Conservation (phyloP, 2,329 filamentous ascomycete genomes). For the Colletotrichum sp. region DNA sequence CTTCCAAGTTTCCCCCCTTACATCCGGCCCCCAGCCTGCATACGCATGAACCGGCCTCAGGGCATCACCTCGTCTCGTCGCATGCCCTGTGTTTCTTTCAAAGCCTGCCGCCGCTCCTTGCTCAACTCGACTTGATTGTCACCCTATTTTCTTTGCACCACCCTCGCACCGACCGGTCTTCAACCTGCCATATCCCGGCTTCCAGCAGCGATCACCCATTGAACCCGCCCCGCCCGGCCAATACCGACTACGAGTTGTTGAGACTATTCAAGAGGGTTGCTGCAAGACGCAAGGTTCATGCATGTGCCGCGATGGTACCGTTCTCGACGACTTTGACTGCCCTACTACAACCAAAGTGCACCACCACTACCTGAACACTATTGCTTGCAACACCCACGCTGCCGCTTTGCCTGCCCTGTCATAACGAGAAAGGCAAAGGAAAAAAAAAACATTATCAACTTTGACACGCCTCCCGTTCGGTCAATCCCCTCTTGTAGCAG, state of each 20-base stretch:
- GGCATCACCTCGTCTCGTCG: slow-evolving; percentile 13
- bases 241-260: background rate
- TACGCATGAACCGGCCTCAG: slow-evolving; percentile 14
- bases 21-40: slow-evolving; percentile 9
- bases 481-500: background rate
- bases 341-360: slow-evolving; percentile 11
- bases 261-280: slow-evolving; percentile 7
- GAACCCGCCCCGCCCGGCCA: slow-evolving; percentile 7
- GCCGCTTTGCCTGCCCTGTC: slow-evolving; percentile 5
- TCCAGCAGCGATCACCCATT: slow-evolving; percentile 4
- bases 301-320: slow-evolving; percentile 22
- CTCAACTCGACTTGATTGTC: slow-evolving; percentile 4
- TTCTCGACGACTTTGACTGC: slow-evolving; percentile 16
- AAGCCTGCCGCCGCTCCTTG: background rate
- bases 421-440: background rate
- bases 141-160: background rate
- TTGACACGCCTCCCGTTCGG: background rate
- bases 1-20: slow-evolving; percentile 17
- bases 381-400: slow-evolving; percentile 21
- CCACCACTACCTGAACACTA: slow-evolving; percentile 17
- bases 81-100: slow-evolving; percentile 11
- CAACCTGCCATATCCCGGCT: slow-evolving; percentile 7
- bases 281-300: slow-evolving; percentile 20
- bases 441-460: background rate
- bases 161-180: slow-evolving; percentile 18